phyloP scores from a whole-genome alignment of 75 land plant species.

The Adiantum capillusveneris region DNA sequence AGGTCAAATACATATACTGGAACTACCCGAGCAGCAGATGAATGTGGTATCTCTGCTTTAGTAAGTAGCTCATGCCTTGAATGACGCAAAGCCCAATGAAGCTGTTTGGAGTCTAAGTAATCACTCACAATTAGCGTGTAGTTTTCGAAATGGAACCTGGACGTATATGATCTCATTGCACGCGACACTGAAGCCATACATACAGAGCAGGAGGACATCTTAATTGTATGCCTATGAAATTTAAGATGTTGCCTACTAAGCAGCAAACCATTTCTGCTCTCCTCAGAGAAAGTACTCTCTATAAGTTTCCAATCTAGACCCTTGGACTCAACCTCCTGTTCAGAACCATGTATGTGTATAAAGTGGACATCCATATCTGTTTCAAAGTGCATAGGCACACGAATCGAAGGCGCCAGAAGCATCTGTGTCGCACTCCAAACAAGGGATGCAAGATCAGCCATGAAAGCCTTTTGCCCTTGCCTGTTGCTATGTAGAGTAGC shows the following conservation, averaged over 20 bases:
- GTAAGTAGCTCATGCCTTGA: slow-evolving; percentile 49
- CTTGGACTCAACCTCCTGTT: slow-evolving; percentile 17
- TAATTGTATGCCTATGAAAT: slow-evolving; percentile 45
- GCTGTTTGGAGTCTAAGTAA: slow-evolving; percentile 83
- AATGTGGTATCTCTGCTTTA: slow-evolving; percentile 14
- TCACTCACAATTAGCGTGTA: slow-evolving; percentile 89
- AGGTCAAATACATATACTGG: slow-evolving; percentile 93
- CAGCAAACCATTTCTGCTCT: slow-evolving; percentile 37
- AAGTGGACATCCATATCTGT: slow-evolving; percentile 52
- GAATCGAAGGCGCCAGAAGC: slow-evolving; percentile 71
- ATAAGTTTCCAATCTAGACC: slow-evolving; percentile 64
- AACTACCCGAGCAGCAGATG: slow-evolving; percentile 26
- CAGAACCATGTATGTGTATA: slow-evolving; percentile 49
- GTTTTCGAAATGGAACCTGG: slow-evolving; percentile 81
- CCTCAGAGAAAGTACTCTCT: slow-evolving; percentile 56
- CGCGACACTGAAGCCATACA: slow-evolving; percentile 70
- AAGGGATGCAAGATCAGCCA: slow-evolving; percentile 82
- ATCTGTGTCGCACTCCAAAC: slow-evolving; percentile 73
- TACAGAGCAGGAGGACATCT: slow-evolving; percentile 46
- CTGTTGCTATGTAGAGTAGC: slow-evolving; percentile 45
- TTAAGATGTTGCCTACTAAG: slow-evolving; percentile 50
- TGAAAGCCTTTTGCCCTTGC: slow-evolving; percentile 52
- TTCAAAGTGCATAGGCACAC: slow-evolving; percentile 76
- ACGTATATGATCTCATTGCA: slow-evolving; percentile 73
- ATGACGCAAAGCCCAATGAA: slow-evolving; percentile 60